Conservation (phyloP, 1,284 basidiomycete genomes). For the Sphagnurus paluster region DNA sequence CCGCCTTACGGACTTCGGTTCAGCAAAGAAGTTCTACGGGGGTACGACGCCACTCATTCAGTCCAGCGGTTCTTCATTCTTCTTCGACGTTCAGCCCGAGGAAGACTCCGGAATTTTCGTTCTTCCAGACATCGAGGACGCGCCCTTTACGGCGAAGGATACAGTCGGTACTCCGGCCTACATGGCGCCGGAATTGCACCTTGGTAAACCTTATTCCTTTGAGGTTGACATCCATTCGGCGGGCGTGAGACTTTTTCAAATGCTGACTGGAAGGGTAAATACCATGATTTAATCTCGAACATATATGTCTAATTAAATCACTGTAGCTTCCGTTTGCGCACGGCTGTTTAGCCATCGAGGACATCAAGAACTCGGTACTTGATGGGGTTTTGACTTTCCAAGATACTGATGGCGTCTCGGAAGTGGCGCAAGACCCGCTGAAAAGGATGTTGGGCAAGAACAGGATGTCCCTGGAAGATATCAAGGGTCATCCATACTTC, state of each 20-base stretch:
- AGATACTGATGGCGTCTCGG: slow-evolving; percentile 11
- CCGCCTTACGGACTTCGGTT: slow-evolving; percentile 24
- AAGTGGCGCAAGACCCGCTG: slow-evolving; percentile 17
- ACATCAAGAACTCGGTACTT: slow-evolving; percentile 7
- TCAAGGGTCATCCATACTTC: slow-evolving; percentile 19
- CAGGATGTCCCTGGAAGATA: slow-evolving; percentile 8
- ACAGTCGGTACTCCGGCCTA: slow-evolving; percentile 21
- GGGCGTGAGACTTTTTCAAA: slow-evolving; percentile 22
- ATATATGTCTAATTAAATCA: neutral
- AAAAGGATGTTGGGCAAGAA: slow-evolving; percentile 17
- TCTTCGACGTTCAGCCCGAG: slow-evolving; percentile 10
- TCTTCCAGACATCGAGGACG: neutral
- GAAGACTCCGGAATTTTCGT: slow-evolving; percentile 11
- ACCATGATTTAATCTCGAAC: neutral
- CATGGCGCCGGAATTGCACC: slow-evolving; percentile 23
- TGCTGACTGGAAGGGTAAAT: slow-evolving; percentile 23
- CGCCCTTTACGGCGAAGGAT: slow-evolving; percentile 12
- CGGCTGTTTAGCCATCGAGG: slow-evolving; percentile 1
- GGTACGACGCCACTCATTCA: neutral
- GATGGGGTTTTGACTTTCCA: slow-evolving; percentile 12
- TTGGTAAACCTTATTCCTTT: slow-evolving; percentile 21
- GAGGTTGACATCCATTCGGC: slow-evolving; percentile 22
- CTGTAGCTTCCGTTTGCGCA: slow-evolving; percentile 20
- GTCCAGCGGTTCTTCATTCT: too few species aligned
- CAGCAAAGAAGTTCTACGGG: slow-evolving; percentile 17